Percentiles rank a stretch among this genome's conserved stretches.
phyloP scores from a whole-genome alignment of 2,329 filamentous ascomycete genomes.

The Botryotinia convoluta region DNA sequence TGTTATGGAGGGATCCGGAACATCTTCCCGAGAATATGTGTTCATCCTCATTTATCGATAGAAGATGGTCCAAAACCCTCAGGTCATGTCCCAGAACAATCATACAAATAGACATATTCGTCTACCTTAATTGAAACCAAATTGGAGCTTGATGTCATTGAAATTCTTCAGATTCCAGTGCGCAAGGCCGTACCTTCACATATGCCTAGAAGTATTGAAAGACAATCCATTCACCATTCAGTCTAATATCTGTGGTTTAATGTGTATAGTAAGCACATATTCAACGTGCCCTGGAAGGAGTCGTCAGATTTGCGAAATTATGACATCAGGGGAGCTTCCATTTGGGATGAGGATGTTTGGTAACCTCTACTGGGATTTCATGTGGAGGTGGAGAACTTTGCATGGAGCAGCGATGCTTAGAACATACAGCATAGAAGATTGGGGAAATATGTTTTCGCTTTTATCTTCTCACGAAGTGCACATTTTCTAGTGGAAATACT shows the following conservation, averaged over 20 bases:
- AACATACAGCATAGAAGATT: too few species aligned
- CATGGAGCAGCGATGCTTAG: not conserved
- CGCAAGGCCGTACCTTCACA: not conserved
- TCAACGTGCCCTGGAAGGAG: not conserved
- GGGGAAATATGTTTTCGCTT: accelerated
- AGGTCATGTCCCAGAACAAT: too few species aligned
- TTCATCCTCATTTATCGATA: too few species aligned
- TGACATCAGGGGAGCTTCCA: not conserved
- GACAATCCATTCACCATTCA: not conserved
- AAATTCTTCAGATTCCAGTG: not conserved
- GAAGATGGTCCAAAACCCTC: not conserved
- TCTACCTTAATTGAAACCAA: not conserved
- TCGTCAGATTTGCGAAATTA: not conserved
- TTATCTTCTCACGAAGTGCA: not conserved
- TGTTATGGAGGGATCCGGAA: not conserved
- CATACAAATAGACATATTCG: not conserved
- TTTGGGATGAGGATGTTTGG: not conserved
- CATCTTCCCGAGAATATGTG: not conserved
- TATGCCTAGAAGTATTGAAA: not conserved
- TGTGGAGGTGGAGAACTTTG: not conserved
- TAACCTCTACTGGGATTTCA: not conserved
- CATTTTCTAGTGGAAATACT: not conserved
- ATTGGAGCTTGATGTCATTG: not conserved
- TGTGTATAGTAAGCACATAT: not conserved
- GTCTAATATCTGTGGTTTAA: not conserved